Conservation (phyloP, 2,329 filamentous ascomycete genomes). For the Nemania abortiva region DNA sequence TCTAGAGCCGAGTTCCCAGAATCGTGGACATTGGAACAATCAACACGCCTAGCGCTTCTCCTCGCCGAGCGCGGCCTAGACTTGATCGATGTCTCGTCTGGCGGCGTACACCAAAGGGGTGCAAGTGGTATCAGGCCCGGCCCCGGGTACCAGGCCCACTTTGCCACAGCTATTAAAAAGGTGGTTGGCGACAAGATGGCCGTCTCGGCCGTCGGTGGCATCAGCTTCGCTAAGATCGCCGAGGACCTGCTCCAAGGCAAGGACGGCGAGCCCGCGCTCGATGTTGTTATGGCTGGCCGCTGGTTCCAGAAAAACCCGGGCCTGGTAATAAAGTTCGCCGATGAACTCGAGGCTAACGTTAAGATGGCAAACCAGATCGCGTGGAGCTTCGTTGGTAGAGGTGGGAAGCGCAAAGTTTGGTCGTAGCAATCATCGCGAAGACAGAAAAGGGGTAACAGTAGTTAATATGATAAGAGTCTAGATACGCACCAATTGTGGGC, state of each 20-base stretch:
- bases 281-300: conserved; percentile 63
- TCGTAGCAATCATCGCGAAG: background rate
- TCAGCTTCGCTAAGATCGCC: conserved; percentile 59
- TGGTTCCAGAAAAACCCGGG: conserved; percentile 71
- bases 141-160: conserved; percentile 74
- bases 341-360: conserved; percentile 14
- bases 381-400: conserved; percentile 24
- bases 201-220: conserved; percentile 66
- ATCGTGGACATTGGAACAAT: conserved; percentile 73
- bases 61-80: conserved; percentile 75
- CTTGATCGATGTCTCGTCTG: conserved; percentile 75
- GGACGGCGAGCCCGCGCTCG: conserved; percentile 53
- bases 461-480: too few species aligned
- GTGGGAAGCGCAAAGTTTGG: conserved; percentile 8
- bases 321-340: conserved; percentile 54
- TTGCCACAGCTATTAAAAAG: conserved; percentile 74
- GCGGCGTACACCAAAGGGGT: conserved; percentile 64
- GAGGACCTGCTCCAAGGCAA: conserved; percentile 58
- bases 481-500: too few species aligned
- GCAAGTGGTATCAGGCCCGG: conserved; percentile 63
- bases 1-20: conserved; percentile 57
- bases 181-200: conserved; percentile 72
- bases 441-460: background rate
- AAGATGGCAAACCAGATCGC: conserved; percentile 28
- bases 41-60: conserved; percentile 68